Evolutionary conservation across 345 rosid genomes (phyloP).

Genomic region (Sisymbrium irio): DNA sequence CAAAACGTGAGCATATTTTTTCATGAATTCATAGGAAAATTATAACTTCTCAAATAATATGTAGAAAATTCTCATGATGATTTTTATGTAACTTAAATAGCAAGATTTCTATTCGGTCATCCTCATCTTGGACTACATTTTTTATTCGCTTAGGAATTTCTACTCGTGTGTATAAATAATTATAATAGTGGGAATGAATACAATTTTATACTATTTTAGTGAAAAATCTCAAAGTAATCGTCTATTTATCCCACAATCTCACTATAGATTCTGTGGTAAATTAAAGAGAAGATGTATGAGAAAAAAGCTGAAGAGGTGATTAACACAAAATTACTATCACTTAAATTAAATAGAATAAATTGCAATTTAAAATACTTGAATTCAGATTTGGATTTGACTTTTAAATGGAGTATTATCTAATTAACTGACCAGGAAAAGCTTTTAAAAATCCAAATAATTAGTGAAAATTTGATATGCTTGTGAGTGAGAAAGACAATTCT

Average conservation of each 20-base stretch:
- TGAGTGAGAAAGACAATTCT: constrained; percentile 12
- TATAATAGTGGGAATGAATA: neutral
- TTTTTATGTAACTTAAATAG: neutral
- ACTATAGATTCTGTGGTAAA: neutral
- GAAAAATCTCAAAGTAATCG: neutral
- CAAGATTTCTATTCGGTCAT: neutral
- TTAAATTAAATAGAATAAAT: neutral
- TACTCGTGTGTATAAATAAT: neutral
- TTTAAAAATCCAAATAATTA: neutral
- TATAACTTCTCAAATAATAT: neutral
- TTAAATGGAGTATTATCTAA: constrained; percentile 13
- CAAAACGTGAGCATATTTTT: neutral
- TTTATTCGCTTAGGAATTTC: no score
- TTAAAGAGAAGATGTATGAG: neutral
- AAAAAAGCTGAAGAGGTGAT: neutral
- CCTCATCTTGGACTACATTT: neutral
- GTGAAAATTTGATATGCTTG: neutral
- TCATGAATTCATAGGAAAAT: neutral
- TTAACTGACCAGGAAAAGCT: constrained; percentile 2
- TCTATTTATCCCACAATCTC: neutral
- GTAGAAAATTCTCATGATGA: neutral
- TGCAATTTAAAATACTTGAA: neutral
- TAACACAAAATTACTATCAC: neutral
- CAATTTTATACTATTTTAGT: neutral
- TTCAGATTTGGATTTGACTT: neutral